Conservation (phyloP, 1,139 yeast genomes). For the Candida albicans region DNA sequence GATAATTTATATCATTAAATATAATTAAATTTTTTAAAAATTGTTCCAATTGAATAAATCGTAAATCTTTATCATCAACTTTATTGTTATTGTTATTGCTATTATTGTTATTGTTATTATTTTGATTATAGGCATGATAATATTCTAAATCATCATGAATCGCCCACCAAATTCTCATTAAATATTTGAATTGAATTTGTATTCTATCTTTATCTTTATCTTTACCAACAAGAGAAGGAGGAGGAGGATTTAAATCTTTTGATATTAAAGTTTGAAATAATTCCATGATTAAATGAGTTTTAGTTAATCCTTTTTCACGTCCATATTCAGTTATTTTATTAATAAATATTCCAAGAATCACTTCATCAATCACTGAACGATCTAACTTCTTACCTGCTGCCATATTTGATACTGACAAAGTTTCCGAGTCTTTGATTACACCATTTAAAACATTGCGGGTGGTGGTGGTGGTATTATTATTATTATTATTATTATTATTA, state of each 20-base stretch:
- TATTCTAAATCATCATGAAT: conserved; percentile 37
- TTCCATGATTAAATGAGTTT: conserved; percentile 24
- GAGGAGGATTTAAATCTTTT: conserved; percentile 19
- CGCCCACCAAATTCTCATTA: conserved; percentile 24
- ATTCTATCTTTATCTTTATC: too few relatives aligned
- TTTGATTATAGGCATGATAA: conserved; percentile 15
- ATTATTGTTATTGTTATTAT: conserved; percentile 33
- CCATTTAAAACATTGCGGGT: conserved; percentile 14
- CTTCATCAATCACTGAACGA: conserved; percentile 12
- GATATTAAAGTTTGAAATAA: conserved; percentile 24
- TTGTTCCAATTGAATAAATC: conserved; percentile 7
- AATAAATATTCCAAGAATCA: conserved; percentile 30
- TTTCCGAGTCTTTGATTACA: conserved; percentile 10
- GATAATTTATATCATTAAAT: not conserved
- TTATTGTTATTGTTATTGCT: not conserved
- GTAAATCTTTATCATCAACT: too few relatives aligned
- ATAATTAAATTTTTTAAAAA: conserved; percentile 8
- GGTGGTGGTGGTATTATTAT: too few relatives aligned
- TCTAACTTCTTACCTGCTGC: not conserved
- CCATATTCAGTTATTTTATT: conserved; percentile 31
- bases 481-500: too few relatives aligned
- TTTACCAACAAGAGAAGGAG: too few relatives aligned
- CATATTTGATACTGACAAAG: not conserved
- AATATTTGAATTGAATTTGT: too few relatives aligned
- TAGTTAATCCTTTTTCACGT: conserved; percentile 20